Evolutionary conservation across 139 green algal genomes (phyloP).

Genomic region (Micromonas commoda): DNA sequence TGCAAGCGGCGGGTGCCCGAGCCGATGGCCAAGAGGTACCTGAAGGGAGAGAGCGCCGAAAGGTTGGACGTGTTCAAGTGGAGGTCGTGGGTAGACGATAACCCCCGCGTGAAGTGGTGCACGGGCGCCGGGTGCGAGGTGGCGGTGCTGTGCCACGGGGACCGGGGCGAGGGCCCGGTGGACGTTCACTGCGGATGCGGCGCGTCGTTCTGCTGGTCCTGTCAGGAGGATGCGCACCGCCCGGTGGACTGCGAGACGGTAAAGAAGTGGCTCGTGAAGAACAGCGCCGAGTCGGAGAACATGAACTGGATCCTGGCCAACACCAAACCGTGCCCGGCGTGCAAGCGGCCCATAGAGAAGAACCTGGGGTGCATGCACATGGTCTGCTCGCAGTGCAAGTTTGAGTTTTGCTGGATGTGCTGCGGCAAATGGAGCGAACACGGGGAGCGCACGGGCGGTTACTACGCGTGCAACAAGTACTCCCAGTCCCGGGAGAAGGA

Average conservation of each 20-base stretch:
- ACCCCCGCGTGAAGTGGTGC: conserved; percentile 68
- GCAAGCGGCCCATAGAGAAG: conserved; percentile 79
- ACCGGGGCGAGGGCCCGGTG: conserved; percentile 18
- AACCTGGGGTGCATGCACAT: conserved; percentile 87
- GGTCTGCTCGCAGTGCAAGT: conserved; percentile 64
- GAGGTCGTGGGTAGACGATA: conserved; percentile 83
- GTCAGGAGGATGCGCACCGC: conserved; percentile 64
- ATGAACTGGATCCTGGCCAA: conserved; percentile 73
- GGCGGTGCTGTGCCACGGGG: background rate
- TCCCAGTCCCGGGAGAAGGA: conserved; percentile 76
- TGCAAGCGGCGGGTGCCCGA: conserved; percentile 40
- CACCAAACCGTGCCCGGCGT: conserved; percentile 78
- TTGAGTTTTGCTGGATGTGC: conserved; percentile 73
- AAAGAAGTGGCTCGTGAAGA: conserved; percentile 61
- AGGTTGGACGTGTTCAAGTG: conserved; percentile 55
- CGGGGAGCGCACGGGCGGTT: conserved; percentile 90
- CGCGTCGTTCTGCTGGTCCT: conserved; percentile 57
- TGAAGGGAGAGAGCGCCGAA: conserved; percentile 26
- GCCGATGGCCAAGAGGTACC: conserved; percentile 38
- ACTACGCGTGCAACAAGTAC: conserved; percentile 93
- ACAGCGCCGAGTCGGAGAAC: conserved; percentile 73
- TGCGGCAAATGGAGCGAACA: conserved; percentile 79
- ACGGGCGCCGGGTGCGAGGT: conserved; percentile 38
- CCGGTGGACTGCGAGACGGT: conserved; percentile 63
- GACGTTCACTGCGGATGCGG: conserved; percentile 68